These are phyloP conservation scores for Globisporangium megalacanthum DNA, from an alignment of 352 stramenopile species.

Conservation along the genomic window DNA sequence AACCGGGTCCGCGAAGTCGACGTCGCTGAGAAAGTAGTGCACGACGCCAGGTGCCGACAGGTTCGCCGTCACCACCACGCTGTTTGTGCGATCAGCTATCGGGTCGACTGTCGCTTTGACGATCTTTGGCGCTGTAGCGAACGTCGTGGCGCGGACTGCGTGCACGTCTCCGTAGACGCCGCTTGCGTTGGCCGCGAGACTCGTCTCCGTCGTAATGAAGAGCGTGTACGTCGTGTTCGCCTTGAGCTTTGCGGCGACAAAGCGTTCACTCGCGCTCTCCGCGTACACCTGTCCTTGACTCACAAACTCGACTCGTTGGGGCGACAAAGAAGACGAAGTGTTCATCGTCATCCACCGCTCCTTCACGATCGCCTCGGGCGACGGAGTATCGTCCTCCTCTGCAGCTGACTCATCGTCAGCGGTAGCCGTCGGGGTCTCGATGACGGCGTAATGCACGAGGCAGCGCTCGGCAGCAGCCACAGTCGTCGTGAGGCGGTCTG, in stretches of 20 bases:
- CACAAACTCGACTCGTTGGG: constrained; percentile 6
- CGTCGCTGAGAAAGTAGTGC: constrained; percentile 70
- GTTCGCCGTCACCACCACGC: constrained; percentile 53
- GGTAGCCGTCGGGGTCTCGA: constrained; percentile 1
- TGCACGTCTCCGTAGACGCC: constrained; percentile 39
- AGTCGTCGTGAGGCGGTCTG: constrained; percentile 23
- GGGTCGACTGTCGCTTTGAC: constrained; percentile 48
- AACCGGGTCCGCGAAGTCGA: constrained; percentile 74
- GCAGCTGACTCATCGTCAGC: not conserved
- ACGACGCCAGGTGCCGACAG: constrained; percentile 56
- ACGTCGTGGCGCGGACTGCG: constrained; percentile 32
- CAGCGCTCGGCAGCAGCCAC: constrained; percentile 23
- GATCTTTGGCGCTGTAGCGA: constrained; percentile 54
- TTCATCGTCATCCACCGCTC: constrained; percentile 1
- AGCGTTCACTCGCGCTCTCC: not conserved
- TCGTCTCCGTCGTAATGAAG: constrained; percentile 43
- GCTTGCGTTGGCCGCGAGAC: constrained; percentile 26
- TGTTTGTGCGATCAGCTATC: constrained; percentile 35
- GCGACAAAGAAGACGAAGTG: not conserved
- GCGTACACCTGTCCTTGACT: constrained; percentile 4
- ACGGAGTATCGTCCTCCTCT: not conserved
- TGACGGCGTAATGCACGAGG: constrained; percentile 44
- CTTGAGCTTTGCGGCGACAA: constrained; percentile 22
- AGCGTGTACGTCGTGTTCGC: constrained; percentile 58
- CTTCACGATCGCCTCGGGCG: constrained; percentile 11